These are phyloP conservation scores for Fusarium piperis DNA, from an alignment of 2,329 filamentous ascomycete species.

Conservation along the genomic window DNA sequence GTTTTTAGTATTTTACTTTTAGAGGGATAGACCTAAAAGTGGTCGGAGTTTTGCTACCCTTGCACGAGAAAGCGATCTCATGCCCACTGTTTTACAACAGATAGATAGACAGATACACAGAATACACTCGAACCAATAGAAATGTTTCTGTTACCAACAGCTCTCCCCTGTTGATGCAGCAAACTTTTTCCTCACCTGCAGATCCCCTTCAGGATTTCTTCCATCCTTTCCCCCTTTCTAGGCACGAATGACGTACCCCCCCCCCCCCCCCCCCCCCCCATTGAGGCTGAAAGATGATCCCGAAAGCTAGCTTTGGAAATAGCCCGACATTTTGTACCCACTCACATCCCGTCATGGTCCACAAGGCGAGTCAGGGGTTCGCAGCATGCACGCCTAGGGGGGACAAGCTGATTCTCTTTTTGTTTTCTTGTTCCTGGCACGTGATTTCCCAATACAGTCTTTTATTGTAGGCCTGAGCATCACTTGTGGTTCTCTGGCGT, in stretches of 20 bases:
- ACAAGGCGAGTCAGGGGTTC: slow-evolving; percentile 23
- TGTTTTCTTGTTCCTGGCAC: background rate
- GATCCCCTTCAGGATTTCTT: background rate
- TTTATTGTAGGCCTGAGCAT: background rate
- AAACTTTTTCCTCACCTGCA: background rate
- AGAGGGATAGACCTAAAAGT: slow-evolving; percentile 1
- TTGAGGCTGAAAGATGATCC: slow-evolving; percentile 6
- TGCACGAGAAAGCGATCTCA: background rate
- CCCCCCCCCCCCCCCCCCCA: background rate
- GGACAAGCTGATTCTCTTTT: background rate
- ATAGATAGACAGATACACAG: background rate
- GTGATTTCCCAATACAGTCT: background rate
- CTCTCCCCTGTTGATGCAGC: background rate
- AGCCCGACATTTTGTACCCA: background rate
- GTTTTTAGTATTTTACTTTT: background rate
- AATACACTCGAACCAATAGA: background rate
- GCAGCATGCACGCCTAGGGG: background rate
- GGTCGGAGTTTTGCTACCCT: slow-evolving; percentile 8
- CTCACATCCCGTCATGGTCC: slow-evolving; percentile 2
- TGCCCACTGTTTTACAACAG: background rate
- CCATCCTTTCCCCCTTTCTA: background rate
- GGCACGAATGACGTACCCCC: background rate
- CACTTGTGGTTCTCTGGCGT: background rate
- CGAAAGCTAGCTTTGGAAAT: background rate
- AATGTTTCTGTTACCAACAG: background rate